Base-by-base conservation (phyloP, 169 alveolate species). In the Pseudocohnilembus persalinus region DNA sequence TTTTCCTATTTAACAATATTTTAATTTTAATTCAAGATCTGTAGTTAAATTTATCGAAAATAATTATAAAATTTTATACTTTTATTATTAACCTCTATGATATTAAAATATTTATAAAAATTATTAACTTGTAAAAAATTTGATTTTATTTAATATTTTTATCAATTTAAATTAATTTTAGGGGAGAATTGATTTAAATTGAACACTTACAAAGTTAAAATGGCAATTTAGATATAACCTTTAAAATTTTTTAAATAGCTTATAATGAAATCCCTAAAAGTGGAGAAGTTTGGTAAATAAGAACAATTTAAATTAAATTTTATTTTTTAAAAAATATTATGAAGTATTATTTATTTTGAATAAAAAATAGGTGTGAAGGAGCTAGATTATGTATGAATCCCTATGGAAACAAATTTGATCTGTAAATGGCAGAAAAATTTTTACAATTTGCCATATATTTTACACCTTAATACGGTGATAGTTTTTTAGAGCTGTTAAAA, bases 371-470 rank as follows among this genome's bases (percentile, higher is more conserved):
- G 82, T 77, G 82, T 31, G 82, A 77, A 33, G 82, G 82, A 33
- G 82, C 82, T 15, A 63, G 82, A 33, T 33, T 77, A 24, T 77
- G 82, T 30, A 77, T 77, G 82, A 77, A 77, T 25, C 82, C 82
- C 20, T 77, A 31, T 77, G 82, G 82, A 15, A 77, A 77, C 63
- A 32, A 77, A 32, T 77, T 33, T 77, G 82, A 77, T 33, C 1
- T 77, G 0, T 15, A 31, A 20, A 31, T 33, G 31, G 82, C 82
- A 0, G 63, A 77, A 33, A n/a, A 77, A 34, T 77, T 32, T 68
- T 68, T 77, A 11, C 33, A 77, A 32, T 77, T n/a, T 77, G 82
- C 82, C 28, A 77, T 77, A 25, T 77, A 33, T n/a, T 77, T 77
- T 33, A 77, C 82, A 1, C 82, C 82, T 77, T 77, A 77, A 77